Evolutionary conservation across 1,139 yeast species (phyloP).

Genomic region (Blastobotrys raffinosifermentans): DNA sequence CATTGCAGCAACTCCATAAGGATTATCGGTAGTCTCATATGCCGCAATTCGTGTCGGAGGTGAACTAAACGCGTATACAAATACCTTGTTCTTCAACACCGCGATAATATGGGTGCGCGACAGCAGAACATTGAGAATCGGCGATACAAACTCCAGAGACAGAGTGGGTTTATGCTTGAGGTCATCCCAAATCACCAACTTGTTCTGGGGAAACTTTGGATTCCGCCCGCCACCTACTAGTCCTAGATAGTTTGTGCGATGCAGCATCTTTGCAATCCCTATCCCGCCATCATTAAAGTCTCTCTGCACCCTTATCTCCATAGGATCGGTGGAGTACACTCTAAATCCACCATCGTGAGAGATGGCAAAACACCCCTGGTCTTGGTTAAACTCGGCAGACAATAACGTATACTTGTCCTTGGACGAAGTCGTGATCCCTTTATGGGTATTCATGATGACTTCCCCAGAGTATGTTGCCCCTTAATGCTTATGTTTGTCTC

Average conservation of each 20-base stretch:
- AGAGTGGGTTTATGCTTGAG: constrained; percentile 70
- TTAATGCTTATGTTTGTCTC: not conserved
- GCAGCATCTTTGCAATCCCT: constrained; percentile 74
- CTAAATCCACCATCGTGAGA: constrained; percentile 78
- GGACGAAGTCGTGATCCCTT: constrained; percentile 15
- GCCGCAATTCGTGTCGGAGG: constrained; percentile 67
- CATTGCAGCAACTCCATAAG: constrained; percentile 62
- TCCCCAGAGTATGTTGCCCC: not conserved
- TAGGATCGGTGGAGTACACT: constrained; percentile 84
- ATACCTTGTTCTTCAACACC: constrained; percentile 58
- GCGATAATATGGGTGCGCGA: constrained; percentile 73
- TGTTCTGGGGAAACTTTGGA: constrained; percentile 73
- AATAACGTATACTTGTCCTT: constrained; percentile 41
- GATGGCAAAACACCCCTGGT: constrained; percentile 82
- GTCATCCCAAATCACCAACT: constrained; percentile 84
- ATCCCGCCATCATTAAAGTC: constrained; percentile 49
- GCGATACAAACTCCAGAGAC: constrained; percentile 65
- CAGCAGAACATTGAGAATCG: constrained; percentile 65
- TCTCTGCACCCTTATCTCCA: constrained; percentile 71
- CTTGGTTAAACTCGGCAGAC: constrained; percentile 74
- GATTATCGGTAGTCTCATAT: constrained; percentile 68
- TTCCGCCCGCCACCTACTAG: constrained; percentile 81
- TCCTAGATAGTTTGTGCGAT: constrained; percentile 84
- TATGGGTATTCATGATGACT: constrained; percentile 26
- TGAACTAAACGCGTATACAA: constrained; percentile 72